Evolutionary conservation across 2,329 filamentous ascomycete species (phyloP).

Genomic region (Penicillium palitans): DNA sequence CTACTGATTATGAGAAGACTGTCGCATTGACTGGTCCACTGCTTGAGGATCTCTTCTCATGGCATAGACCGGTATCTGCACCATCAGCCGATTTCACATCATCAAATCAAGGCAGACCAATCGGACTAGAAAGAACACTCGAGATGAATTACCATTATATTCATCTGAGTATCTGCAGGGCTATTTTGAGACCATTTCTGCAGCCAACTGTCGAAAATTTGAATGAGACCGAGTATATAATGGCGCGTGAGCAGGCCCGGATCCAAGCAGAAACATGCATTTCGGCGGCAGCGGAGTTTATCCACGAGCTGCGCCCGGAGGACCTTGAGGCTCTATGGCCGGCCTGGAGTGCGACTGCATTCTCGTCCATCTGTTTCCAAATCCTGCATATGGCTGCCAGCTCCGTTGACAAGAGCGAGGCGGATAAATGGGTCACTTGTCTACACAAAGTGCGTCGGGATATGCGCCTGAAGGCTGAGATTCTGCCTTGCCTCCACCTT

Average conservation of each 20-base stretch:
- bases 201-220: background rate
- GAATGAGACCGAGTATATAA: background rate
- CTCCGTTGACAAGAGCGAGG: background rate
- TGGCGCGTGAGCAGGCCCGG: background rate
- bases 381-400: background rate
- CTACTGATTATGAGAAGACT: background rate
- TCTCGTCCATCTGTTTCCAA: conserved; percentile 4
- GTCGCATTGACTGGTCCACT: background rate
- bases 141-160: conserved; percentile 9
- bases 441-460: conserved; percentile 2
- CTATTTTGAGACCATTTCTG: background rate
- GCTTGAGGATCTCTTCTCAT: background rate
- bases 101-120: background rate
- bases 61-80: background rate
- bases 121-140: background rate
- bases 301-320: background rate
- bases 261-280: background rate
- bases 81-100: background rate
- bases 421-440: conserved; percentile 4
- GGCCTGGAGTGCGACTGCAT: conserved; percentile 1
- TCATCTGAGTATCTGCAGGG: background rate
- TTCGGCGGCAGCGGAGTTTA: background rate
- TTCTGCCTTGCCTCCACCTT: conserved; percentile 4
- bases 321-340: conserved; percentile 5
- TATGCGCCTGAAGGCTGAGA: conserved; percentile 7